Evolutionary conservation across 257 asterid species (phyloP).

Genomic region (Lithospermum erythrorhizon): DNA sequence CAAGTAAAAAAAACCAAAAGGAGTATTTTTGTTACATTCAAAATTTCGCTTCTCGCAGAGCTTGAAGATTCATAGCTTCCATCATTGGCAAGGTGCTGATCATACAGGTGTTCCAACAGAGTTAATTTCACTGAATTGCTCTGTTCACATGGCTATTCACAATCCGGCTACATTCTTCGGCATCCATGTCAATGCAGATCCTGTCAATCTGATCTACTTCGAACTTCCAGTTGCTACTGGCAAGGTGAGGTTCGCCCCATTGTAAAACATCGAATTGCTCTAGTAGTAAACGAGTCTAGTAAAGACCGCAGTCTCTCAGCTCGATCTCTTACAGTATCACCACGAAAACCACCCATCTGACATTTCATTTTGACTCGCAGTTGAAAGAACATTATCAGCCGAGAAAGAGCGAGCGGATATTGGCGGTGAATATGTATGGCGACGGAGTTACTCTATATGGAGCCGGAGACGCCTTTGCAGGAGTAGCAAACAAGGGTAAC

Average conservation of each 20-base stretch:
- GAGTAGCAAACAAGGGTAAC: conserved; percentile 14
- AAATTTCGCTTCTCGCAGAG: conserved; percentile 15
- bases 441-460: conserved; percentile 53
- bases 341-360: too few relatives aligned
- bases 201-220: conserved; percentile 38
- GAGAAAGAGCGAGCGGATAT: conserved; percentile 23
- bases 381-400: conserved; percentile 48
- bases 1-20: too few relatives aligned
- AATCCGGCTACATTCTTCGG: conserved; percentile 66
- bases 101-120: conserved; percentile 60
- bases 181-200: conserved; percentile 32
- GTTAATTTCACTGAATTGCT: conserved; percentile 45
- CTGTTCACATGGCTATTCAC: conserved; percentile 31
- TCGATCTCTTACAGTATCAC: background rate
- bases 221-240: conserved; percentile 54
- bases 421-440: conserved; percentile 40
- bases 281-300: too few relatives aligned
- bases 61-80: conserved; percentile 29
- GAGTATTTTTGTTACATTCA: too few relatives aligned
- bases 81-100: conserved; percentile 50
- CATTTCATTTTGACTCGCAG: conserved; percentile 22
- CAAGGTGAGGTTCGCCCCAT: conserved; percentile 27
- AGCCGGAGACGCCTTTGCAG: conserved; percentile 29
- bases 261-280: too few relatives aligned
- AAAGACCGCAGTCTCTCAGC: background rate